phyloP scores from a whole-genome alignment of 2,329 filamentous ascomycete species.

The Podosphaera xanthii region DNA sequence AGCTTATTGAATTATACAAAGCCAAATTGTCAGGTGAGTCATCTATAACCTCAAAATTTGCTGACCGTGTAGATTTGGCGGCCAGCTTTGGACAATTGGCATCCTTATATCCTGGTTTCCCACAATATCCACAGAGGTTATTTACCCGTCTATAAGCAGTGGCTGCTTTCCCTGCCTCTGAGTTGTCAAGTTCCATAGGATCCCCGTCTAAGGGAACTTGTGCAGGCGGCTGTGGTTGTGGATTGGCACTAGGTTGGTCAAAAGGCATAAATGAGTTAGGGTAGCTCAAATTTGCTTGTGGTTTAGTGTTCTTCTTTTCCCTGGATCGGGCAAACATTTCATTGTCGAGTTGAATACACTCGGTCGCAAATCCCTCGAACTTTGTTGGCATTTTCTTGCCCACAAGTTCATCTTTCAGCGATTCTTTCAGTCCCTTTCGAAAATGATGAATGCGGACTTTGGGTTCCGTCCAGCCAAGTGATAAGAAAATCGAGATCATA shows the following conservation, averaged over 20 bases:
- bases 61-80: neutral
- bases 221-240: no score
- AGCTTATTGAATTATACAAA: neutral
- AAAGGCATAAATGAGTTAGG: no score
- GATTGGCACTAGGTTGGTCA: no score
- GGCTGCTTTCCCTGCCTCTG: no score
- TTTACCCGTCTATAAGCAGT: neutral
- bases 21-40: neutral
- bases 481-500: neutral
- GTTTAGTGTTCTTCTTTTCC: no score
- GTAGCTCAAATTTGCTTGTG: no score
- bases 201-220: no score
- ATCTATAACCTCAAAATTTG: neutral
- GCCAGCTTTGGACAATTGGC: neutral
- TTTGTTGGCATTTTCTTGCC: neutral
- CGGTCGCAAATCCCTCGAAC: neutral
- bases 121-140: neutral
- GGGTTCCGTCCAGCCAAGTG: neutral
- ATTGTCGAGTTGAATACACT: neutral
- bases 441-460: neutral
- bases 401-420: neutral
- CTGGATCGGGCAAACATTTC: neutral
- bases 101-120: neutral
- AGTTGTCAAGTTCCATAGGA: no score
- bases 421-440: neutral